Base-by-base conservation (phyloP, 75 land plant genomes). In the Ceratopteris richardii region DNA sequence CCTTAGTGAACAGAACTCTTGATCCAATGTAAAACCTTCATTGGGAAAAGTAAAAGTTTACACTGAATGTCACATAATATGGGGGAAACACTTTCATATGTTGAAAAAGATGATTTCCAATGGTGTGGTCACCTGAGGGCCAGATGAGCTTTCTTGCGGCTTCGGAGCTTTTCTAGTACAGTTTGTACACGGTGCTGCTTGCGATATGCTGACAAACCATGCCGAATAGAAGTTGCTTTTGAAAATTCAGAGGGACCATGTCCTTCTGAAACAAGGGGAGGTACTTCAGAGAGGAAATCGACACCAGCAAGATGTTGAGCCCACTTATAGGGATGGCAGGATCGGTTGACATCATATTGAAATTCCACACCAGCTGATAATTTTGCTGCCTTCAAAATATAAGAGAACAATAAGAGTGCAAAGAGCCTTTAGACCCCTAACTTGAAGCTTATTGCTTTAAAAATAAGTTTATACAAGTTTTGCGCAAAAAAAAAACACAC, bases 221-320 rank as follows among this genome's bases (percentile, higher is more conserved):
- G 63, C 27, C 57, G 19, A 51, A 80, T 59, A 29, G 70, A 64
- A 55, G 65, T 66, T 72, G 40, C 56, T 58, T 63, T 77, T 27
- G 52, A 27, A 54, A 72, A 83, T 62, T 52, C 69, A 25, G 44
- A 60, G 31, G 29, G 28, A 46, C 51, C 57, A 65, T 47, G 70
- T 62, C 58, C 43, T 27, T 61, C 65, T 21, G 50, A 51, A 41
- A 79, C 65, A 46, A 72, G 14, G 20, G 87, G 88, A 24, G 97
- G 77, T 30, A 67, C 58, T 62, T 90, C 97, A 21, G 99, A 82
- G 60, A 95, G 77, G 58, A 87, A 74, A 62, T 95, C 99, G 26
- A 90, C 77, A 26, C 99, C 99, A 14, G 92, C 99, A 56, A 95
- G 63, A 77, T 95, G 99, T 57, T 95, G 99, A 26, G 71, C 92